Evolutionary conservation across 371 early-diverging fungal species (phyloP).

Genomic region (Rhizomucor miehei): DNA sequence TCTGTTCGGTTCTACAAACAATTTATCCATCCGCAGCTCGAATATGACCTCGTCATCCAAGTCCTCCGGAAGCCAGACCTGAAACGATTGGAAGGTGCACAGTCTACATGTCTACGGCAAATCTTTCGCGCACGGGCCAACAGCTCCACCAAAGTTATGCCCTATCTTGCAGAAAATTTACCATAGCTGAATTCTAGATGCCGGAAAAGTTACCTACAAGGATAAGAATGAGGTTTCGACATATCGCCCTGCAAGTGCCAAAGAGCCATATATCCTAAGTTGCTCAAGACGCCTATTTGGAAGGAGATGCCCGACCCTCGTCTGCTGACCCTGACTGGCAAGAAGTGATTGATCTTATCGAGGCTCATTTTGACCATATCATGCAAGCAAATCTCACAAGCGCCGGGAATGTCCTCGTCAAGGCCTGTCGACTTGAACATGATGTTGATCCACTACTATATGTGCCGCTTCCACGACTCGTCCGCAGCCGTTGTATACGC

Average conservation of each 20-base stretch:
- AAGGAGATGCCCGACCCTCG: background rate
- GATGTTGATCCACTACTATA: background rate
- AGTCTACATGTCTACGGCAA: background rate
- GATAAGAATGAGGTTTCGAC: background rate
- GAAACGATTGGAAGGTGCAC: background rate
- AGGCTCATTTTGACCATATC: background rate
- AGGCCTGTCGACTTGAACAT: background rate
- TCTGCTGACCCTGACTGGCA: background rate
- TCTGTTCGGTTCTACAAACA: conserved; percentile 6
- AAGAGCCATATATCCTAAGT: background rate
- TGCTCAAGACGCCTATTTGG: background rate
- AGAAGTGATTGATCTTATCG: background rate
- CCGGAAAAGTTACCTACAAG: background rate
- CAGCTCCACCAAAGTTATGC: background rate
- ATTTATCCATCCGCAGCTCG: conserved; percentile 7
- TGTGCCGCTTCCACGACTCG: no score
- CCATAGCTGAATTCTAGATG: background rate
- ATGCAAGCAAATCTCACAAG: no score
- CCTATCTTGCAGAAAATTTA: background rate
- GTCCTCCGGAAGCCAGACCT: background rate
- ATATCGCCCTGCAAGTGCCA: background rate
- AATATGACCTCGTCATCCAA: conserved; percentile 9
- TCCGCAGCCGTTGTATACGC: background rate
- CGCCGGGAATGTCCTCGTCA: background rate
- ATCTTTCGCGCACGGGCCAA: background rate